Percentiles rank a stretch among this genome's conserved stretches.
Conservation (phyloP, 1,284 basidiomycete genomes). For the Leccinum subrobustum region DNA sequence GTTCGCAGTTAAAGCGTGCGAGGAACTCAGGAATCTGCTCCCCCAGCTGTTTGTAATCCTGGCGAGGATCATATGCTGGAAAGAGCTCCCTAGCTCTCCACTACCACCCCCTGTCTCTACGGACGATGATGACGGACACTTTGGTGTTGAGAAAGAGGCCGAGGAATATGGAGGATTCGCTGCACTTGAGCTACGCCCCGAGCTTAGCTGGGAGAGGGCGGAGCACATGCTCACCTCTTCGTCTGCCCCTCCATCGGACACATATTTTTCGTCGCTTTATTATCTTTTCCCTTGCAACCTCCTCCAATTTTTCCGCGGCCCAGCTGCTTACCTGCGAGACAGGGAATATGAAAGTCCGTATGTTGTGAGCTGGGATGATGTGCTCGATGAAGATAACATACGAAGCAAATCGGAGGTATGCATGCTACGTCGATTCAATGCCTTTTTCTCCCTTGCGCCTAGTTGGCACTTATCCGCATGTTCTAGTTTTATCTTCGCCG, state of each 20-base stretch:
- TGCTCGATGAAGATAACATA: slow-evolving; percentile 70
- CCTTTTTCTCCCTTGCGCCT: not conserved
- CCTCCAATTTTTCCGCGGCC: slow-evolving; percentile 69
- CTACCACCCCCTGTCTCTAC: slow-evolving; percentile 28
- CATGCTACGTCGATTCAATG: not conserved
- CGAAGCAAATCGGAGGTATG: slow-evolving; percentile 64
- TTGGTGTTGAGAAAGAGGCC: slow-evolving; percentile 35
- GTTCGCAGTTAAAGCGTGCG: slow-evolving; percentile 60
- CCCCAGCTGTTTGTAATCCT: slow-evolving; percentile 64
- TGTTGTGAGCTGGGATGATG: slow-evolving; percentile 59
- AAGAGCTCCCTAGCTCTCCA: slow-evolving; percentile 42
- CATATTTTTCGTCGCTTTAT: slow-evolving; percentile 78
- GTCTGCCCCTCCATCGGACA: slow-evolving; percentile 53
- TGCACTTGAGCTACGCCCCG: slow-evolving; percentile 45
- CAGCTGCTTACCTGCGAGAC: slow-evolving; percentile 59
- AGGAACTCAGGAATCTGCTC: slow-evolving; percentile 54
- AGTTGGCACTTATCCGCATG: slow-evolving; percentile 7
- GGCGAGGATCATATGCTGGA: slow-evolving; percentile 71
- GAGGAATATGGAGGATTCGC: slow-evolving; percentile 23
- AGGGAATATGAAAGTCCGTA: slow-evolving; percentile 54
- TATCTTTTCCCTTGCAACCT: slow-evolving; percentile 87
- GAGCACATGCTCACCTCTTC: slow-evolving; percentile 55
- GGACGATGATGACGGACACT: slow-evolving; percentile 36
- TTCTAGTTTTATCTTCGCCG: slow-evolving; percentile 64
- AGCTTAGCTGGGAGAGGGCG: slow-evolving; percentile 64